Evolutionary conservation across 768 basidiomycete species (phyloP).

Genomic region (Serpula lacrymans): DNA sequence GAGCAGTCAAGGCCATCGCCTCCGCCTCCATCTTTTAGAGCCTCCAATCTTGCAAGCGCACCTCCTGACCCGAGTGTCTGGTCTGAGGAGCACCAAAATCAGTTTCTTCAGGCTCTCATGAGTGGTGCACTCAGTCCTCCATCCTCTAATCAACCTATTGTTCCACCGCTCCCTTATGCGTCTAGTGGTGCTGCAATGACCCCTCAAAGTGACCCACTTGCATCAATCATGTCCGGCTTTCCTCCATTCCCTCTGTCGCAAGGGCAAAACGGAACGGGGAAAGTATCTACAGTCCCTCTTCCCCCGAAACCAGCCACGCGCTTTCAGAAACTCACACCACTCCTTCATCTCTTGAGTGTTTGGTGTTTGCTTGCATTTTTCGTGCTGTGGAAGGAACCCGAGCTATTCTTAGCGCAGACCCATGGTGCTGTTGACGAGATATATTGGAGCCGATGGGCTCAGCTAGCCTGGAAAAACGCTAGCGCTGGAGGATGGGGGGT

Average conservation of each 20-base stretch:
- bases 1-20: constrained; percentile 23
- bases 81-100: constrained; percentile 66
- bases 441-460: constrained; percentile 64
- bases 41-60: constrained; percentile 15
- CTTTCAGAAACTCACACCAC: constrained; percentile 59
- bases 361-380: constrained; percentile 69
- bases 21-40: constrained; percentile 19
- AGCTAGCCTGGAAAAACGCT: constrained; percentile 40
- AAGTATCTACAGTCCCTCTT: constrained; percentile 19
- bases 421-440: constrained; percentile 30
- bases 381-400: constrained; percentile 63
- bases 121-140: constrained; percentile 28
- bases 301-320: constrained; percentile 36
- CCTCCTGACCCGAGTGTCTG: constrained; percentile 54
- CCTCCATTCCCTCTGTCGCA: constrained; percentile 21
- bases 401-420: constrained; percentile 36
- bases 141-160: constrained; percentile 11
- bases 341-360: constrained; percentile 61
- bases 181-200: constrained; percentile 15
- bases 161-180: constrained; percentile 7
- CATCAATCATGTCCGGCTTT: constrained; percentile 36
- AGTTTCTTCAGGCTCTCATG: constrained; percentile 67
- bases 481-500: constrained; percentile 42
- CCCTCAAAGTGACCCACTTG: constrained; percentile 42
- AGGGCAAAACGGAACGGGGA: constrained; percentile 21